A percentile compares a stretch with the other conserved stretches of the same genome.
Evolutionary conservation across 75 land plant species (phyloP).

Genomic region (Cryptomeria japonica): DNA sequence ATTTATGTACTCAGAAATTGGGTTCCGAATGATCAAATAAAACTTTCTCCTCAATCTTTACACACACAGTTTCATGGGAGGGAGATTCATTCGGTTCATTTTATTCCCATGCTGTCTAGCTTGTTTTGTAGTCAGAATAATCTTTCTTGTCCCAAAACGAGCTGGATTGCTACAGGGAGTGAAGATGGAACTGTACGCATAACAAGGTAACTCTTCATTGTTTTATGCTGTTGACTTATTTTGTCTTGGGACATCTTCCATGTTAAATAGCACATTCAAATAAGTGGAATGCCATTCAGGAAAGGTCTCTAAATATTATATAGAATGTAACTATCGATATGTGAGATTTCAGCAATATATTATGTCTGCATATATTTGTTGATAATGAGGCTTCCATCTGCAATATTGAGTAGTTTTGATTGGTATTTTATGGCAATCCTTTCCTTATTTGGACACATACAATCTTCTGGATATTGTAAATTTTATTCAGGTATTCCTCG

Average conservation of each 20-base stretch:
- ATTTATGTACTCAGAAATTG: conserved; percentile 75
- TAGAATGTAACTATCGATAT: not conserved
- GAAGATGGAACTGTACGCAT: conserved; percentile 97
- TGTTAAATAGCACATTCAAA: not conserved
- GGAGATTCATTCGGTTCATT: conserved; percentile 84
- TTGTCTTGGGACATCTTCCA: not conserved
- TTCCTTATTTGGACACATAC: not conserved
- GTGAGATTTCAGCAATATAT: not conserved
- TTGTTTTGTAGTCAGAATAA: conserved; percentile 6
- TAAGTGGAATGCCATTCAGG: not conserved
- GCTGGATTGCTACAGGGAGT: conserved; percentile 85
- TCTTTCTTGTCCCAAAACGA: not conserved
- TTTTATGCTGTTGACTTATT: not conserved
- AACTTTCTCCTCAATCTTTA: conserved; percentile 48
- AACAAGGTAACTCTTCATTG: conserved; percentile 52
- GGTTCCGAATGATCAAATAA: conserved; percentile 29
- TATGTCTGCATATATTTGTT: not conserved
- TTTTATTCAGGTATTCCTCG: conserved; percentile 31
- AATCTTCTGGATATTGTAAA: not conserved
- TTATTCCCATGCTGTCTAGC: conserved; percentile 31
- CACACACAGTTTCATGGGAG: conserved; percentile 93
- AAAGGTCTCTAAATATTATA: not conserved
- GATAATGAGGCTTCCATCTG: not conserved
- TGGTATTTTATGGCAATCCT: not conserved
- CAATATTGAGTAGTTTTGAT: not conserved